Evolutionary conservation across 306 rosid genomes (phyloP).

Genomic region (Begonia loranthoides): DNA sequence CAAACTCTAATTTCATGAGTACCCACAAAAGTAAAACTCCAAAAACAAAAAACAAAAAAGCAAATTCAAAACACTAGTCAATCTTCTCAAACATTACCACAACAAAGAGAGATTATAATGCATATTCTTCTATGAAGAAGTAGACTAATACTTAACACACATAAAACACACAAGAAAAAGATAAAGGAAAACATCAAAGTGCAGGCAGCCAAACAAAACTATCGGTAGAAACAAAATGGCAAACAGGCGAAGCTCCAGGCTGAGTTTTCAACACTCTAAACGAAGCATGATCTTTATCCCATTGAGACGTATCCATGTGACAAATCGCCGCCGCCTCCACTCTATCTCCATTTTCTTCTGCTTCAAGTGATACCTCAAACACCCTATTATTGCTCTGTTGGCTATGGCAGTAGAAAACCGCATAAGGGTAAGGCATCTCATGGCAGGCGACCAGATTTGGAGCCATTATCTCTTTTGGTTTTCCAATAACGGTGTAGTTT

Average conservation of each 20-base stretch:
- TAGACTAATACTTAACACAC: too few relatives aligned
- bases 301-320: constrained; percentile 71
- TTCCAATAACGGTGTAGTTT: constrained; percentile 39
- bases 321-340: constrained; percentile 56
- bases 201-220: constrained; percentile 44
- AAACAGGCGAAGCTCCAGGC: constrained; percentile 50
- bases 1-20: too few relatives aligned
- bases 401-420: constrained; percentile 57
- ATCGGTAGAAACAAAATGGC: constrained; percentile 65
- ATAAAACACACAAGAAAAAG: too few relatives aligned
- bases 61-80: too few relatives aligned
- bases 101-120: too few relatives aligned
- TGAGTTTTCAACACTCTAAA: constrained; percentile 37
- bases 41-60: too few relatives aligned
- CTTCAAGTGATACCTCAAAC: constrained; percentile 33
- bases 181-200: background rate
- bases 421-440: constrained; percentile 65
- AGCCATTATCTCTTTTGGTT: constrained; percentile 21
- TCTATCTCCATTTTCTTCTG: constrained; percentile 39
- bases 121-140: too few relatives aligned
- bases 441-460: constrained; percentile 56
- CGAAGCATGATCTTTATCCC: constrained; percentile 46
- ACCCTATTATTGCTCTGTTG: constrained; percentile 31
- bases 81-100: too few relatives aligned
- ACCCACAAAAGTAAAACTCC: too few relatives aligned